These are phyloP conservation scores for Suillus luteus DNA, from an alignment of 768 basidiomycete species.

Conservation along the genomic window DNA sequence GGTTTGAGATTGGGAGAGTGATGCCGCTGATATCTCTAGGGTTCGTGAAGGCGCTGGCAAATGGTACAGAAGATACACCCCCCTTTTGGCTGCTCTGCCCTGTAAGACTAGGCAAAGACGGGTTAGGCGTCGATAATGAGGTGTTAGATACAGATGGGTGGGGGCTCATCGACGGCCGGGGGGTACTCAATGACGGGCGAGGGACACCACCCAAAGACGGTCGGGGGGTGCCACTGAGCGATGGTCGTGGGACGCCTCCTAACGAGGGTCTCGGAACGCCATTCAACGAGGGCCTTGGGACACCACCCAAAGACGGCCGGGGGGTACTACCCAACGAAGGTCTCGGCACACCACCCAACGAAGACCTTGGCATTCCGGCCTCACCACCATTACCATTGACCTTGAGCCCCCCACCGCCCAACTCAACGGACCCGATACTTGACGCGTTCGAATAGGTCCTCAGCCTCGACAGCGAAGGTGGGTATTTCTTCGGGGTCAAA, in stretches of 20 bases:
- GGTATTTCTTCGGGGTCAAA: slow-evolving; percentile 20
- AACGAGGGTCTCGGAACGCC: not conserved
- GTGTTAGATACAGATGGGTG: not conserved
- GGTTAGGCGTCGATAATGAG: slow-evolving; percentile 9
- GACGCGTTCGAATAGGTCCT: slow-evolving; percentile 39
- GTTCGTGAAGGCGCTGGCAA: slow-evolving; percentile 10
- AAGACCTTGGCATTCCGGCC: slow-evolving; percentile 18
- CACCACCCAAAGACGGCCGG: slow-evolving; percentile 22
- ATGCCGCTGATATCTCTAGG: slow-evolving; percentile 1
- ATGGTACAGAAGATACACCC: slow-evolving; percentile 6
- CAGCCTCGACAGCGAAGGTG: slow-evolving; percentile 25
- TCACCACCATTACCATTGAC: slow-evolving; percentile 2
- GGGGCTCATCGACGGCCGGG: slow-evolving; percentile 21
- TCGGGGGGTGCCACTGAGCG: slow-evolving; percentile 15
- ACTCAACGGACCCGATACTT: slow-evolving; percentile 20
- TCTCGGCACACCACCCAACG: slow-evolving; percentile 13
- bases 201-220: slow-evolving; percentile 24
- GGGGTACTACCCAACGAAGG: slow-evolving; percentile 14
- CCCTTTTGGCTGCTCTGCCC: not conserved
- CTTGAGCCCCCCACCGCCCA: slow-evolving; percentile 10
- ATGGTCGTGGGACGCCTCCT: slow-evolving; percentile 17
- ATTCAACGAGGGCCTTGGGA: slow-evolving; percentile 17
- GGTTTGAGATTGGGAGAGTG: not conserved
- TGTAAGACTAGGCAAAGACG: not conserved
- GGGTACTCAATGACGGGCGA: slow-evolving; percentile 30